phyloP scores from a whole-genome alignment of 768 basidiomycete genomes.

The Rickenella mellea region DNA sequence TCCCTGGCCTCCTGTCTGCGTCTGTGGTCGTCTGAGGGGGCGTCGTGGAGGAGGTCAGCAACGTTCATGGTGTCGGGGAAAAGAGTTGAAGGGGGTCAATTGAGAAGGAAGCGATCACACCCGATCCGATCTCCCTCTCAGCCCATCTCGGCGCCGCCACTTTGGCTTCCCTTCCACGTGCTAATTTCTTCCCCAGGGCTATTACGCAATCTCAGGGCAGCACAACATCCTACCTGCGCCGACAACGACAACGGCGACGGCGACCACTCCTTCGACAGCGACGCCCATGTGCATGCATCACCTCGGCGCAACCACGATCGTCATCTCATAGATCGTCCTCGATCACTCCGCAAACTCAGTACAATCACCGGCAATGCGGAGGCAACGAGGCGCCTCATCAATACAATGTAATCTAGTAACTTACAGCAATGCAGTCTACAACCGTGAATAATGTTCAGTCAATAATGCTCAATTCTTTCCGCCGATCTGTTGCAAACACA shows the following conservation, averaged over 20 bases:
- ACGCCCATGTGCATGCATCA: too few relatives aligned
- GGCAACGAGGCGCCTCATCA: background rate
- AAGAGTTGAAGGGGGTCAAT: background rate
- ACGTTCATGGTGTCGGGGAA: slow-evolving; percentile 45
- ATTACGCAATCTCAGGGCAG: too few relatives aligned
- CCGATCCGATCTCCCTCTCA: background rate
- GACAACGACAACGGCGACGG: too few relatives aligned
- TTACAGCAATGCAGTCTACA: background rate
- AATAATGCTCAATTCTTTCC: slow-evolving; percentile 69
- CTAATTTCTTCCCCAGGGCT: too few relatives aligned
- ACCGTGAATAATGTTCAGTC: slow-evolving; percentile 29
- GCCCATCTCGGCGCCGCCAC: too few relatives aligned
- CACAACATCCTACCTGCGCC: too few relatives aligned
- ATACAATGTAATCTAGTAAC: background rate
- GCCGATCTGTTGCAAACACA: slow-evolving; percentile 77
- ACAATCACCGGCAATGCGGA: background rate
- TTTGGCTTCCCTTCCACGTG: too few relatives aligned
- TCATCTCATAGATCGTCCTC: too few relatives aligned
- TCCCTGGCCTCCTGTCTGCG: slow-evolving; percentile 6
- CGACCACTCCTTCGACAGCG: too few relatives aligned
- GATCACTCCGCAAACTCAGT: too few relatives aligned
- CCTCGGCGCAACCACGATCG: too few relatives aligned
- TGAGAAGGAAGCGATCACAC: too few relatives aligned
- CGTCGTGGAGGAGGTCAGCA: slow-evolving; percentile 57
- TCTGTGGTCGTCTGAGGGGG: slow-evolving; percentile 45